Percentiles rank a stretch among this genome's conserved stretches.
These are phyloP conservation scores for Penicillium canariense DNA, from an alignment of 495 filamentous ascomycete species.

Conservation along the genomic window DNA sequence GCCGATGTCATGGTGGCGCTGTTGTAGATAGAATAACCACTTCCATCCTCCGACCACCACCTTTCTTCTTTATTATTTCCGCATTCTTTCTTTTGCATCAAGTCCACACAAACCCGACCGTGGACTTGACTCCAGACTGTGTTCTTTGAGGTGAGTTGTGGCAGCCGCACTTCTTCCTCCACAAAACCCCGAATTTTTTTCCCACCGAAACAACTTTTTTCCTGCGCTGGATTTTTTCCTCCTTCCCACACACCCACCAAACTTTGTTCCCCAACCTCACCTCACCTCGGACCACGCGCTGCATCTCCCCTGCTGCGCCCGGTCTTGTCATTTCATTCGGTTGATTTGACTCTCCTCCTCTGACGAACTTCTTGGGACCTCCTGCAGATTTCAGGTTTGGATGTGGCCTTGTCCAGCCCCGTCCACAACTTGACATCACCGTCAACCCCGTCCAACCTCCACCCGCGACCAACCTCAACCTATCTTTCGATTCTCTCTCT, in stretches of 20 bases:
- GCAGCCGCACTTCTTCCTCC: background rate
- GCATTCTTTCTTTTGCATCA: background rate
- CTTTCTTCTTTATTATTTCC: background rate
- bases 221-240: conserved; percentile 3
- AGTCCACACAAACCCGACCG: background rate
- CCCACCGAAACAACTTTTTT: conserved; percentile 8
- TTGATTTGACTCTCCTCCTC: conserved; percentile 17
- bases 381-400: conserved; percentile 31
- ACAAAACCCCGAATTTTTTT: conserved; percentile 18
- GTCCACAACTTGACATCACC: conserved; percentile 35
- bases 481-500: conserved; percentile 16
- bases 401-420: conserved; percentile 33
- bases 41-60: background rate
- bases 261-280: conserved; percentile 3
- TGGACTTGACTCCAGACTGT: background rate
- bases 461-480: background rate
- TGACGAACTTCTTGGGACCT: conserved; percentile 27
- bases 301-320: conserved; percentile 26
- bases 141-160: background rate
- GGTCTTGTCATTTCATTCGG: conserved; percentile 22
- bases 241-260: conserved; percentile 7
- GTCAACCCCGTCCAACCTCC: background rate
- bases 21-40: background rate
- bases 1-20: conserved; percentile 21
- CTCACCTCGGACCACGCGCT: conserved; percentile 25